Percentiles rank a stretch among this genome's conserved stretches.
These are phyloP conservation scores for Ophiostoma novo-ulmi DNA, from an alignment of 2,329 filamentous ascomycete genomes.

Conservation along the genomic window DNA sequence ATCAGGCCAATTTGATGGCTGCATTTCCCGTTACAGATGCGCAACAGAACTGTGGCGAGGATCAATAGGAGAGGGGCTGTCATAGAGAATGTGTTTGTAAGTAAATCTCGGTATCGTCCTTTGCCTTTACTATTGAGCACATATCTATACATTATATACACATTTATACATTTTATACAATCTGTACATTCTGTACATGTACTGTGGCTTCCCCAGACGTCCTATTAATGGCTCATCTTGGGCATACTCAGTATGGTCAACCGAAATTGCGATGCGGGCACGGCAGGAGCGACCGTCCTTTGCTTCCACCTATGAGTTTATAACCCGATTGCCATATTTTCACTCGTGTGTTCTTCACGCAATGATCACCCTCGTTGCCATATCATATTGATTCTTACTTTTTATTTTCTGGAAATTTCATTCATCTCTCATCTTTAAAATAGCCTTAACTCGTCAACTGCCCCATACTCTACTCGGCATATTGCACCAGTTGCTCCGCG, in stretches of 20 bases:
- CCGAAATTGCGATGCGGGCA: conserved; percentile 5
- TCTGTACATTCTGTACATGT: background rate
- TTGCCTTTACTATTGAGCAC: background rate
- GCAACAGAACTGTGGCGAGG: background rate
- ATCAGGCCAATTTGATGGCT: background rate
- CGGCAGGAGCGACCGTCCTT: conserved; percentile 6
- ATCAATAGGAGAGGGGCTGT: background rate
- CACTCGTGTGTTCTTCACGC: background rate
- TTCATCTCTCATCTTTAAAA: background rate
- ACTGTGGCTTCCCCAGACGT: background rate
- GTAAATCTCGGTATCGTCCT: background rate
- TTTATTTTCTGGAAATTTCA: background rate
- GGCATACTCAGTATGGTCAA: background rate
- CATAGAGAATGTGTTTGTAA: background rate
- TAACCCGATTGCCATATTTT: background rate
- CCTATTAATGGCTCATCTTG: conserved; percentile 3
- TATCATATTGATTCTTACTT: background rate
- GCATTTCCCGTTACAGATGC: background rate
- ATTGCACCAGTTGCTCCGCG: conserved; percentile 12
- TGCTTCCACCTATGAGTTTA: background rate
- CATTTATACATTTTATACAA: background rate
- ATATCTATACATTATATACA: background rate
- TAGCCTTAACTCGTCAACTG: background rate
- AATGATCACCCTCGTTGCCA: background rate
- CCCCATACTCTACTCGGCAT: conserved; percentile 14